These are phyloP conservation scores for Colletotrichum sojae DNA, from an alignment of 2,329 filamentous ascomycete species.

Conservation along the genomic window DNA sequence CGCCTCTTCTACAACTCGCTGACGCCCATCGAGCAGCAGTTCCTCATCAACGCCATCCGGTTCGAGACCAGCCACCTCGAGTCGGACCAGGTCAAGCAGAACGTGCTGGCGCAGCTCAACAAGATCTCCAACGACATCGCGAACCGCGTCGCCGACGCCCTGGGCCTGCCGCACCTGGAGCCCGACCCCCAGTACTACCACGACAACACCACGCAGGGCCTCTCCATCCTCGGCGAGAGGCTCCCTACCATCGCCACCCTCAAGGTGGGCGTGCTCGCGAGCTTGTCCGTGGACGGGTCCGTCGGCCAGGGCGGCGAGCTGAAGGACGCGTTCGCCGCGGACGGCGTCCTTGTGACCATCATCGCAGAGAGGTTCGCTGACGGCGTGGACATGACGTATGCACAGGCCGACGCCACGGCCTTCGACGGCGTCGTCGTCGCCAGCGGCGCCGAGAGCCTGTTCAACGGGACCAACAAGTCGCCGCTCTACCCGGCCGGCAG, in stretches of 20 bases:
- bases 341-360: constrained; percentile 70
- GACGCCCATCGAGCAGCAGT: constrained; percentile 75
- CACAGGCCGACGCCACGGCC: constrained; percentile 71
- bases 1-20: constrained; percentile 83
- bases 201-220: constrained; percentile 73
- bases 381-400: constrained; percentile 75
- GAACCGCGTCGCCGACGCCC: constrained; percentile 71
- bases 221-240: constrained; percentile 71
- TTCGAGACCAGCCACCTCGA: constrained; percentile 77
- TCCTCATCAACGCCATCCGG: constrained; percentile 79
- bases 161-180: constrained; percentile 71
- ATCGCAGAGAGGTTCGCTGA: constrained; percentile 71
- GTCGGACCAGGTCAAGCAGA: constrained; percentile 71
- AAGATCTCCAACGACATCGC: constrained; percentile 77
- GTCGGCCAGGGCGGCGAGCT: constrained; percentile 65
- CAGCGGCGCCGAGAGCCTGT: constrained; percentile 67
- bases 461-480: constrained; percentile 59
- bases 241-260: constrained; percentile 74
- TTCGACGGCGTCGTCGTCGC: constrained; percentile 76
- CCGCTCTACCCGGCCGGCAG: constrained; percentile 75
- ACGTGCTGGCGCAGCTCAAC: constrained; percentile 79
- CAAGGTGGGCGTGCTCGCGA: constrained; percentile 74
- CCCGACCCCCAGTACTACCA: constrained; percentile 78
- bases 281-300: constrained; percentile 55
- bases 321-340: constrained; percentile 60